Conservation (phyloP, 2,329 filamentous ascomycete genomes). For the Blumeria graminis region DNA sequence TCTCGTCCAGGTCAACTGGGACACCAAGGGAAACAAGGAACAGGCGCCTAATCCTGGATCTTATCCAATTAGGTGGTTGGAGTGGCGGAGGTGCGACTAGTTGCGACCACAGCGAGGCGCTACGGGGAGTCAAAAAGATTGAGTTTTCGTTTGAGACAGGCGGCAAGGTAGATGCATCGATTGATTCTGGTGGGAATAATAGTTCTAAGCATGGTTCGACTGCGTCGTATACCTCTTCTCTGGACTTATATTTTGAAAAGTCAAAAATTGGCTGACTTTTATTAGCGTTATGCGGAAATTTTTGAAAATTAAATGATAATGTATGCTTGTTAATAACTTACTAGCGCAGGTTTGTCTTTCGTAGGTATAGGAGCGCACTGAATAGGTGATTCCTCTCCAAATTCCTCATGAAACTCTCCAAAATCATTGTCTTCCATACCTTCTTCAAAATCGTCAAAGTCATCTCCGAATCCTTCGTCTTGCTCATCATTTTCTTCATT, state of each 20-base stretch:
- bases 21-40: conserved; percentile 93
- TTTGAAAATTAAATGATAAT: conserved; percentile 5
- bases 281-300: conserved; percentile 10
- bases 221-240: conserved; percentile 33
- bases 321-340: conserved; percentile 18
- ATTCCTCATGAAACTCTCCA: conserved; percentile 35
- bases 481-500: conserved; percentile 29
- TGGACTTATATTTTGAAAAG: conserved; percentile 32
- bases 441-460: conserved; percentile 47
- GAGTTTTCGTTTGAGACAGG: conserved; percentile 23
- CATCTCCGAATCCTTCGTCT: conserved; percentile 31
- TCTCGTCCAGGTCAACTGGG: conserved; percentile 90
- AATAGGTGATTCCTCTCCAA: conserved; percentile 29
- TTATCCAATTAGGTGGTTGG: conserved; percentile 92
- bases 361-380: conserved; percentile 14
- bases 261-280: conserved; percentile 36
- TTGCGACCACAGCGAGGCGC: conserved; percentile 84
- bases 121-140: conserved; percentile 65
- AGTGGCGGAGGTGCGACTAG: conserved; percentile 83
- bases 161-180: conserved; percentile 25
- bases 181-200: conserved; percentile 35
- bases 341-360: conserved; percentile 18
- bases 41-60: conserved; percentile 76
- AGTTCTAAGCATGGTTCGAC: conserved; percentile 41
- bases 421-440: conserved; percentile 24